Percentiles rank a stretch among this genome's conserved stretches.
Conservation (phyloP, 768 basidiomycete species). For the Naganishia onofrii region DNA sequence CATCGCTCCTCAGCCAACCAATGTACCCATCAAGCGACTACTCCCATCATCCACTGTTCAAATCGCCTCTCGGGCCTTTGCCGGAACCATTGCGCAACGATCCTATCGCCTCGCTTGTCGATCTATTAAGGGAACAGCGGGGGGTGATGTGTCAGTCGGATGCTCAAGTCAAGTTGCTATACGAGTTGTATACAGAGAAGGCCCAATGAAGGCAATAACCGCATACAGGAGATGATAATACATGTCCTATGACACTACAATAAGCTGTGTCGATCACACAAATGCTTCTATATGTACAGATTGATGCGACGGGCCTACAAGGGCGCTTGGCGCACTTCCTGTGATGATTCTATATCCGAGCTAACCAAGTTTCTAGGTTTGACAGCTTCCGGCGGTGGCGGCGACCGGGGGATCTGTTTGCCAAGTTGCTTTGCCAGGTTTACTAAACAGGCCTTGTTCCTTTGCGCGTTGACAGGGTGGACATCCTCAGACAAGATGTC, state of each 20-base stretch:
- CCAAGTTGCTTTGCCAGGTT: conserved; percentile 10
- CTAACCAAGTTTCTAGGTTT: conserved; percentile 8
- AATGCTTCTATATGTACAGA: no score
- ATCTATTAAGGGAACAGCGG: conserved; percentile 45
- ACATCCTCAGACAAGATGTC: conserved; percentile 10
- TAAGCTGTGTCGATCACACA: no score
- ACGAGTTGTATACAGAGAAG: conserved; percentile 26
- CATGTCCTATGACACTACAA: neutral
- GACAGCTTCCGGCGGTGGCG: neutral
- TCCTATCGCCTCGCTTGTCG: conserved; percentile 43
- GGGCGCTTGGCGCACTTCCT: neutral
- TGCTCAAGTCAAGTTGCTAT: conserved; percentile 44
- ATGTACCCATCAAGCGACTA: neutral
- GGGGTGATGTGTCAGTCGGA: conserved; percentile 44
- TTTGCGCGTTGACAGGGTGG: neutral
- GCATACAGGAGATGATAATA: neutral
- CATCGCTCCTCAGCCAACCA: conserved; percentile 40
- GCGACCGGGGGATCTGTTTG: conserved; percentile 13
- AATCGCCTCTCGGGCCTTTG: conserved; percentile 41
- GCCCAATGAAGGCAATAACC: neutral
- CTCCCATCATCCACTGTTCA: neutral
- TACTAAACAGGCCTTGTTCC: conserved; percentile 21
- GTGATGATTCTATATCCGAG: conserved; percentile 18
- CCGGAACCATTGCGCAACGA: conserved; percentile 36
- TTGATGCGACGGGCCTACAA: no score